Base-by-base conservation (phyloP, 2,329 filamentous ascomycete genomes). In the Albifimbria verrucaria region DNA sequence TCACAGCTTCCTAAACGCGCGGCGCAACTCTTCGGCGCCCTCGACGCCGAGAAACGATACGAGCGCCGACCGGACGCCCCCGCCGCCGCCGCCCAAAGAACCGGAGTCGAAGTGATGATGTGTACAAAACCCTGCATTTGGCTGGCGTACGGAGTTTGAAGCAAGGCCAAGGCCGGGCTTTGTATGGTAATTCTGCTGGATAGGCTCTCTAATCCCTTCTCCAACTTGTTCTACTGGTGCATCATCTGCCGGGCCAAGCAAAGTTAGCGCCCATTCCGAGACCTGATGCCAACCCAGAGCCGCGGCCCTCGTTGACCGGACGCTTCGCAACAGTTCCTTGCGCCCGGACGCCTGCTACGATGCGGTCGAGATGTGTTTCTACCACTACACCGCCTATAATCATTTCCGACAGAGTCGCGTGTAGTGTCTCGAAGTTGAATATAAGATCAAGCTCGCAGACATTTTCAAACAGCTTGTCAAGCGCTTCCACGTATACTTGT, bases 381-480 rank as follows among this genome's bases (percentile, higher is more conserved):
- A 97, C 86, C 17, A 97, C 93, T 15, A 97, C 91, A 1, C 93
- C 93, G 15, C 93, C 93, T 17, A 96, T 90, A 52, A 97, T 89
- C 90, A 97, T 96, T 78, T 97, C 93, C 53, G 86, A 87, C 10
- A 97, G 77, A 17, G 92, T 86, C 9, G 93, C 89, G 76, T 99
- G 94, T 64, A 99, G 79, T 17, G 92, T 95, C 80, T 99, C 94
- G 64, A 96, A 99, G 69, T 97, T 97, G 77, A 99, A 99, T 70
- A 99, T 99, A 62, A 99, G 81, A 71, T 99, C 92, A 52, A 99
- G 79, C 77, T 99, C 94, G 80, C 94, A 99, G 10, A 99, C 94
- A 69, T 99, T 97, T 75, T 97, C 94, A 68, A 99, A 99, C 41
- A 99, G 80, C 59, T 91, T 86, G 71, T 99, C 94, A 32, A 99